Evolutionary conservation across 139 green algal genomes (phyloP).

Genomic region (Penium margaritaceum): DNA sequence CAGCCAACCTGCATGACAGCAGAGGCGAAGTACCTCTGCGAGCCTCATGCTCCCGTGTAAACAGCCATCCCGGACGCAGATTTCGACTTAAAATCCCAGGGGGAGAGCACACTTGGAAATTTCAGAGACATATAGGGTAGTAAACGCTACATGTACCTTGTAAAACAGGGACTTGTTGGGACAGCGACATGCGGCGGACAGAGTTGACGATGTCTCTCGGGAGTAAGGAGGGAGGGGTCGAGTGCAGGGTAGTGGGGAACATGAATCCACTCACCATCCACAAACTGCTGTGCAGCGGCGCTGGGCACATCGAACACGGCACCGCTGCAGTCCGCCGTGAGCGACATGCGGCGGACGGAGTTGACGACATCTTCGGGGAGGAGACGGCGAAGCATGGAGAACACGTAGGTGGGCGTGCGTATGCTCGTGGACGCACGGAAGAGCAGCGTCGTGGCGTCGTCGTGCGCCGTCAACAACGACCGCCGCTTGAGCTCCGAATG

Average conservation of each 20-base stretch:
- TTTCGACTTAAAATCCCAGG: background rate
- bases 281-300: conserved; percentile 25
- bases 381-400: background rate
- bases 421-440: conserved; percentile 31
- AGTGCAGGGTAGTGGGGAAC: no score
- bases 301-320: conserved; percentile 88
- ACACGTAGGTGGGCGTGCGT: conserved; percentile 24
- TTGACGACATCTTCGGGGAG: background rate
- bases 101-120: background rate
- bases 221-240: background rate
- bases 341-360: conserved; percentile 65
- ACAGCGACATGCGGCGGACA: background rate
- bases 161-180: background rate
- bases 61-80: no score
- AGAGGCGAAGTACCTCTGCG: no score
- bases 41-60: no score
- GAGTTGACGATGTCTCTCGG: background rate
- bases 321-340: conserved; percentile 68
- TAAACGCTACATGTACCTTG: background rate
- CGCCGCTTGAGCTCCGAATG: conserved; percentile 65
- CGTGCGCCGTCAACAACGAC: conserved; percentile 76
- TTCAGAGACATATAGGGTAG: background rate
- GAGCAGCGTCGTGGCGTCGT: conserved; percentile 74
- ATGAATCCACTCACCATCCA: conserved; percentile 12
- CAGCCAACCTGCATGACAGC: no score